These are phyloP conservation scores for Desmodesmus armatus DNA, from an alignment of 139 green algal genomes.

Conservation along the genomic window DNA sequence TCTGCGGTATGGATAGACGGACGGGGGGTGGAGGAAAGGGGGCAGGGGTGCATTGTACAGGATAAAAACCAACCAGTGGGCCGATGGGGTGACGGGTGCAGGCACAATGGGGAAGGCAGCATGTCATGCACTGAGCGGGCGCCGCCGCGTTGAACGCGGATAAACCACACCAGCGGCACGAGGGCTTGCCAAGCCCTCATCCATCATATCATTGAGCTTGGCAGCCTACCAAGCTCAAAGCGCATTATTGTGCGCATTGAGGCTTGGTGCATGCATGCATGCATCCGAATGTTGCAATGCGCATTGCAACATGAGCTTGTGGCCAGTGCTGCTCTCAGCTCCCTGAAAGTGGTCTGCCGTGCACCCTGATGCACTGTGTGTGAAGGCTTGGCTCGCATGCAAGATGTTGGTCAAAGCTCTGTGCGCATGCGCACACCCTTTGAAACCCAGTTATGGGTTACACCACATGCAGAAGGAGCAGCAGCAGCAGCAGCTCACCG, in stretches of 20 bases:
- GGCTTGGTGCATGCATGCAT: no score
- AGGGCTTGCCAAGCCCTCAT: background rate
- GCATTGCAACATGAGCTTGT: no score
- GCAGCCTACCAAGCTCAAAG: no score
- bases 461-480: background rate
- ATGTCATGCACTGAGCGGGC: background rate
- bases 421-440: background rate
- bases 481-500: background rate
- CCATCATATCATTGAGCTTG: background rate
- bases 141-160: background rate
- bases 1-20: constrained; percentile 9
- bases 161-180: background rate
- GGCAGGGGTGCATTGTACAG: background rate
- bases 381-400: background rate
- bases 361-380: background rate
- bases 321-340: background rate
- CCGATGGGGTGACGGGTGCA: background rate
- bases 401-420: no score
- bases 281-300: no score
- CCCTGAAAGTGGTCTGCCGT: background rate
- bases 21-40: background rate
- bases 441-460: background rate
- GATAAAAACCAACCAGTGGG: background rate
- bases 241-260: no score
- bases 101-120: background rate